Percentiles rank a stretch among this genome's conserved stretches.
These are phyloP conservation scores for Alloteropsis semialata DNA, from an alignment of 176 grass and related monocot genomes.

Conservation along the genomic window DNA sequence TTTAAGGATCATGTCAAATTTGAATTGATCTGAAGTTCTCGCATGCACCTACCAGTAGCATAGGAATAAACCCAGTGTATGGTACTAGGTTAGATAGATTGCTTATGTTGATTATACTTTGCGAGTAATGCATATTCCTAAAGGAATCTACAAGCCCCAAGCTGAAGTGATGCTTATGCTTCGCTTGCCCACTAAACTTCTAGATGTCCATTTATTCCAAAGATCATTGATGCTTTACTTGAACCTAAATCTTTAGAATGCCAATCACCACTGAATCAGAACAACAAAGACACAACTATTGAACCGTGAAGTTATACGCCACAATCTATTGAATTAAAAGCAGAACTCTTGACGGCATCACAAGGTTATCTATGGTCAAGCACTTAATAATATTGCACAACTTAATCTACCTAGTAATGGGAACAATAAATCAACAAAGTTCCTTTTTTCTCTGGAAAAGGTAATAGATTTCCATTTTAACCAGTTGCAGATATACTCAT, in stretches of 20 bases:
- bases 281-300: slow-evolving; percentile 6
- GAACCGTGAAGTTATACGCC: not conserved
- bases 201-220: slow-evolving; percentile 19
- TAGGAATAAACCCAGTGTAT: not conserved
- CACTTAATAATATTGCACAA: not conserved
- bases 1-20: not conserved
- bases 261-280: not conserved
- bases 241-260: not conserved
- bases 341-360: not conserved
- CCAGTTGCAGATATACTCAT: not conserved
- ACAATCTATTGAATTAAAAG: slow-evolving; percentile 1
- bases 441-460: too few relatives aligned
- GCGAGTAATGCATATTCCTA: not conserved
- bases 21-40: not conserved
- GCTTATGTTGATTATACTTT: not conserved
- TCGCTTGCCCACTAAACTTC: slow-evolving; percentile 11
- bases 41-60: not conserved
- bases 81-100: not conserved
- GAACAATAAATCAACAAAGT: not conserved
- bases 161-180: slow-evolving; percentile 18
- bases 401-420: slow-evolving; percentile 1
- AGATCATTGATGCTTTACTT: slow-evolving; percentile 26
- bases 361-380: not conserved
- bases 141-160: slow-evolving; percentile 1
- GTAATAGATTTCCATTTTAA: too few relatives aligned